A percentile compares a stretch with the other conserved stretches of the same genome.
Conservation (phyloP, 768 basidiomycete genomes). For the Leccinum broughii region DNA sequence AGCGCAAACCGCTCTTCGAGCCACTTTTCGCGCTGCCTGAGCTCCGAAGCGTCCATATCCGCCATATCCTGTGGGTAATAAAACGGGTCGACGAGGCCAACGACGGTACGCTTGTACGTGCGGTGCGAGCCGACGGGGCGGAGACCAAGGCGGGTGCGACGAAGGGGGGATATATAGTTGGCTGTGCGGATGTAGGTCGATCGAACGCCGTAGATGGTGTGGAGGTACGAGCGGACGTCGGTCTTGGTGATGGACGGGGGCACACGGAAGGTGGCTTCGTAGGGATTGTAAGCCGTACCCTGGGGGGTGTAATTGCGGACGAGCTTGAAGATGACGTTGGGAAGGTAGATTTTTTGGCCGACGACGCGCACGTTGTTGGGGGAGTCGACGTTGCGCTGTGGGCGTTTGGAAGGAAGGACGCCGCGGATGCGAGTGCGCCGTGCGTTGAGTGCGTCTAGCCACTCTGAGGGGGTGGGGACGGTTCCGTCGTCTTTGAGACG, state of each 20-base stretch:
- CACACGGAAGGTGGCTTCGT: conserved; percentile 91
- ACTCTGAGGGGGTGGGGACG: conserved; percentile 52
- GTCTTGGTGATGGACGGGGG: conserved; percentile 90
- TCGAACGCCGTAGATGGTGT: conserved; percentile 81
- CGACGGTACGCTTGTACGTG: conserved; percentile 89
- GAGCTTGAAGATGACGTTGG: conserved; percentile 80
- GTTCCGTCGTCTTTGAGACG: conserved; percentile 34
- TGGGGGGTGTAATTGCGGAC: conserved; percentile 78
- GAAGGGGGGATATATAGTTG: conserved; percentile 70
- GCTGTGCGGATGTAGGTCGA: conserved; percentile 96
- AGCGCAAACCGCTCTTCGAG: conserved; percentile 60
- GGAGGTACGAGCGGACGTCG: conserved; percentile 84
- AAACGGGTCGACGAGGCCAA: conserved; percentile 90
- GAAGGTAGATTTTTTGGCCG: conserved; percentile 85
- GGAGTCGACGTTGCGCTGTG: conserved; percentile 30
- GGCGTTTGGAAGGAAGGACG: conserved; percentile 40
- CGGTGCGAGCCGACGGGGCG: conserved; percentile 39
- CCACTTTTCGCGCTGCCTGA: conserved; percentile 56
- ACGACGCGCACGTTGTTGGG: conserved; percentile 51
- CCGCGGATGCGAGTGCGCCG: conserved; percentile 71
- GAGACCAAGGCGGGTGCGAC: conserved; percentile 30
- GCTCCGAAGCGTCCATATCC: conserved; percentile 66
- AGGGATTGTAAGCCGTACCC: conserved; percentile 87
- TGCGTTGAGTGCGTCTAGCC: conserved; percentile 56
- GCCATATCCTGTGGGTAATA: conserved; percentile 84